These are phyloP conservation scores for Boletus vermiculosoides DNA, from an alignment of 768 basidiomycete species.

Conservation along the genomic window DNA sequence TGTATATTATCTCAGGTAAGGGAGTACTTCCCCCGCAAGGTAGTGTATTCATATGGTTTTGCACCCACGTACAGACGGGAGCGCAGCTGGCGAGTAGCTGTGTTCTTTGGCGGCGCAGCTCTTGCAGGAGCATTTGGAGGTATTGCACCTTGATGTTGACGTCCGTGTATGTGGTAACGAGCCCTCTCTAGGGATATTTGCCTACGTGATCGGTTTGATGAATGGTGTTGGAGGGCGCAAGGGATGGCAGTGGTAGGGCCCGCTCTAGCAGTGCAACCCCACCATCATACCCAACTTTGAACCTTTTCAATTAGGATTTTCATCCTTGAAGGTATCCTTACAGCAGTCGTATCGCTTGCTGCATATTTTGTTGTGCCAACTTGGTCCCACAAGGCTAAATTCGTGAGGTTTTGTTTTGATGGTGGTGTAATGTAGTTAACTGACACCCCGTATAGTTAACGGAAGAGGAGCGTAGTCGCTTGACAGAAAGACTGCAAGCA, in stretches of 20 bases:
- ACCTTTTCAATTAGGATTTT: conserved; percentile 45
- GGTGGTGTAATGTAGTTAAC: background rate
- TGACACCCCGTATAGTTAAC: conserved; percentile 41
- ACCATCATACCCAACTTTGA: background rate
- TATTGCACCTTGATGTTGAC: conserved; percentile 10
- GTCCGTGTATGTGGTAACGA: background rate
- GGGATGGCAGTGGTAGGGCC: conserved; percentile 57
- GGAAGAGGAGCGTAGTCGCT: conserved; percentile 47
- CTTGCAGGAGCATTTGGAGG: conserved; percentile 66
- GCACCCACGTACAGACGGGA: conserved; percentile 41
- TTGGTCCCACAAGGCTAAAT: conserved; percentile 57
- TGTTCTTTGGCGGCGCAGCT: conserved; percentile 62
- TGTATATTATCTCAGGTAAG: conserved; percentile 52
- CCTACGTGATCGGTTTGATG: conserved; percentile 59
- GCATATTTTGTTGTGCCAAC: conserved; percentile 58
- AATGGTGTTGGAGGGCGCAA: conserved; percentile 56
- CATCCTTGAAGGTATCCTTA: conserved; percentile 55
- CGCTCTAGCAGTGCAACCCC: background rate
- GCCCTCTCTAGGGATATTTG: conserved; percentile 46
- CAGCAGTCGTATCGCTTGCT: conserved; percentile 43
- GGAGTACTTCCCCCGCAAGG: background rate
- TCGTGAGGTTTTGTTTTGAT: conserved; percentile 37
- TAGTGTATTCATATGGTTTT: background rate
- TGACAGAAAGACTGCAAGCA: conserved; percentile 46
- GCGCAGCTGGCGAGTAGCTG: conserved; percentile 58